These are phyloP conservation scores for Talaromyces trachyspermus DNA, from an alignment of 495 filamentous ascomycete genomes.

Conservation along the genomic window DNA sequence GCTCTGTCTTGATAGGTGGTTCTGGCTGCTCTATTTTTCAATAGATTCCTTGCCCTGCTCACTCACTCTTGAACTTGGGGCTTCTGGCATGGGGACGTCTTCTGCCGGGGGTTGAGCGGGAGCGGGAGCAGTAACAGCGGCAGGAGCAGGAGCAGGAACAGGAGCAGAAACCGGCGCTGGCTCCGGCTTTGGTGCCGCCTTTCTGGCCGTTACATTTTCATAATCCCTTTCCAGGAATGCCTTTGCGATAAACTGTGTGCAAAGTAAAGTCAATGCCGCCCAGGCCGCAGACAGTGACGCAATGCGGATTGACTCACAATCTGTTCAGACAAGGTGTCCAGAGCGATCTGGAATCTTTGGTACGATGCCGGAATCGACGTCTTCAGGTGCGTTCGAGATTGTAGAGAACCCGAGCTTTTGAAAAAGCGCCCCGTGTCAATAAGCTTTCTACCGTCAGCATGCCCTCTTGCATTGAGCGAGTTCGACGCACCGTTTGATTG, in stretches of 20 bases:
- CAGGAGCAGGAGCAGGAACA: background rate
- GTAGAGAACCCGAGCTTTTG: conserved; percentile 28
- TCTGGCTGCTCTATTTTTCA: conserved; percentile 1
- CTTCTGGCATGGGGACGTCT: conserved; percentile 29
- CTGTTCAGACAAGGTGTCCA: conserved; percentile 45
- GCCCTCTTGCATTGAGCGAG: too few species aligned
- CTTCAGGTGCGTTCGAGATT: conserved; percentile 30
- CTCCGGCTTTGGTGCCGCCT: conserved; percentile 20
- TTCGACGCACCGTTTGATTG: conserved; percentile 36
- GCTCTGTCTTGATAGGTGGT: conserved; percentile 1
- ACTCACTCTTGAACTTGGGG: conserved; percentile 11
- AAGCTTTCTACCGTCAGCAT: conserved; percentile 30
- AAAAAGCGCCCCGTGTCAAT: conserved; percentile 44
- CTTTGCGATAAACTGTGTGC: conserved; percentile 36
- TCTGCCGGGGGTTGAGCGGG: conserved; percentile 5
- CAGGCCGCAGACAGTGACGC: too few species aligned
- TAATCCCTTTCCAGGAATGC: conserved; percentile 40
- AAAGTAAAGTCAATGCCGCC: too few species aligned
- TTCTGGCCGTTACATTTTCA: conserved; percentile 30
- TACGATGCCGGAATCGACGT: conserved; percentile 37
- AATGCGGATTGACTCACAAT: too few species aligned
- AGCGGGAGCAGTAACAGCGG: background rate
- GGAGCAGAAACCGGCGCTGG: background rate
- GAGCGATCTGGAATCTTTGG: conserved; percentile 38
- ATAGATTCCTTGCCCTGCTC: conserved; percentile 13